Evolutionary conservation across 208 protist genomes (phyloP), one percentile per base, ranked within the genome.

Genomic region (Baffinella frigidus): DNA sequence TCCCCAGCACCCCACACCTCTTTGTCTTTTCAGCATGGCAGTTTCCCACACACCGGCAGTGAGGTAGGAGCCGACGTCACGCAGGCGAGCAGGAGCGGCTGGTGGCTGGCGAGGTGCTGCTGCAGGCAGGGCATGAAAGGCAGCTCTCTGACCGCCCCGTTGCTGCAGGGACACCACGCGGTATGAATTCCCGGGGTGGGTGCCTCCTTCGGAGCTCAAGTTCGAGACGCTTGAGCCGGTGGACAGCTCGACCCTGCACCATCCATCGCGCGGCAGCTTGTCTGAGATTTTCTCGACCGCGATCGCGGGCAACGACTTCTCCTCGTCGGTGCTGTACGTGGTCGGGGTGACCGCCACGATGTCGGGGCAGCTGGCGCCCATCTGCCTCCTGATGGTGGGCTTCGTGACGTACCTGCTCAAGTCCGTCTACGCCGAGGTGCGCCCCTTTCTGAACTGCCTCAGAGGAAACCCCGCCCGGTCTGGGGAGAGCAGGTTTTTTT

Each of bases 351-450:
- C 93, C 51, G 93, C 92, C 35, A 92, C 92, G 35, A 45, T 92
- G 30, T 92, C 93, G 24, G 96, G 96, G 27, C 92, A 94, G 81
- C 95, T 95, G 64, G 80, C 95, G 36, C 95, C 95, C 77, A 51
- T 97, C 43, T 96, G 94, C 44, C 73, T 96, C 14, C 11, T 92
- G 39, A 51, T 96, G 4, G 95, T 96, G 5, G 93, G 90, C 41
- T 9, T 96, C 92, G 89, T 96, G 36, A 62, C 96, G 20, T 97
- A 95, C 93, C 68, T 97, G 41, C 96, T 96, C 93, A 92, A 81
- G 45, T 44, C 50, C 20, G 33, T 95, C 81, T 96, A 96, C 91
- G 81, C 38, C n/a, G 95, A 97, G 89, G 95, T 96, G 1, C 20
- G 80, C 51, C n/a, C n/a, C n/a, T n/a, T n/a, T n/a, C n/a, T n/a